Evolutionary conservation across 148 eudicot species (phyloP).

Genomic region (Pouteria glomerata): DNA sequence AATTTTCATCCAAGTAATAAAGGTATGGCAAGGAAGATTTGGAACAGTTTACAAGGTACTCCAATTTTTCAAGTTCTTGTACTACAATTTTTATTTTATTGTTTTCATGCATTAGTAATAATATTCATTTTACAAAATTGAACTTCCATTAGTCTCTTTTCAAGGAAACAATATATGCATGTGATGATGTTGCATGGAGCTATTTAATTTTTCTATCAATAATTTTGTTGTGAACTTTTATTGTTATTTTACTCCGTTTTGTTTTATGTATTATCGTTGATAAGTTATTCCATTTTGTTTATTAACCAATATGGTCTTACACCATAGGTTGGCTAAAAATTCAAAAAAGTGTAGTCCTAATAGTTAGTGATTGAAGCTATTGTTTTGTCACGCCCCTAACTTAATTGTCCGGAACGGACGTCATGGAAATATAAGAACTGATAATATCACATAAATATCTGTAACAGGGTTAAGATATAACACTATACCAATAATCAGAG

Average conservation of each 20-base stretch:
- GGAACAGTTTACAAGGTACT: slow-evolving; percentile 84
- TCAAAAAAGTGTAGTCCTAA: background rate
- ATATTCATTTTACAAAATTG: background rate
- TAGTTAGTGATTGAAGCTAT: no score
- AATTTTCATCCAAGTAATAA: slow-evolving; percentile 52
- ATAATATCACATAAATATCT: no score
- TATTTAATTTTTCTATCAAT: background rate
- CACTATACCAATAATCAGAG: no score
- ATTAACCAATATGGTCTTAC: background rate
- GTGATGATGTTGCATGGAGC: background rate
- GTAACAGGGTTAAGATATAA: no score
- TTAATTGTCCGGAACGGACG: no score
- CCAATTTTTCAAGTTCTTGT: background rate
- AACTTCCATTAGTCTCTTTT: background rate
- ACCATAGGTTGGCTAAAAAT: background rate
- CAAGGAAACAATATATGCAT: background rate
- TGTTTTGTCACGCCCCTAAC: no score
- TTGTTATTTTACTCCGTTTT: slow-evolving; percentile 1
- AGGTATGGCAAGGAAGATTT: slow-evolving; percentile 84
- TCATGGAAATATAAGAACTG: no score
- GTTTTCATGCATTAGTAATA: background rate
- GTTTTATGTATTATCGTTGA: no score
- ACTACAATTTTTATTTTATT: background rate
- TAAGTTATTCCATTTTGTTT: background rate
- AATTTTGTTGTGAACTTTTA: background rate